These are phyloP conservation scores for Alternaria novae-zelandiae DNA, from an alignment of 2,329 filamentous ascomycete species.

Conservation along the genomic window DNA sequence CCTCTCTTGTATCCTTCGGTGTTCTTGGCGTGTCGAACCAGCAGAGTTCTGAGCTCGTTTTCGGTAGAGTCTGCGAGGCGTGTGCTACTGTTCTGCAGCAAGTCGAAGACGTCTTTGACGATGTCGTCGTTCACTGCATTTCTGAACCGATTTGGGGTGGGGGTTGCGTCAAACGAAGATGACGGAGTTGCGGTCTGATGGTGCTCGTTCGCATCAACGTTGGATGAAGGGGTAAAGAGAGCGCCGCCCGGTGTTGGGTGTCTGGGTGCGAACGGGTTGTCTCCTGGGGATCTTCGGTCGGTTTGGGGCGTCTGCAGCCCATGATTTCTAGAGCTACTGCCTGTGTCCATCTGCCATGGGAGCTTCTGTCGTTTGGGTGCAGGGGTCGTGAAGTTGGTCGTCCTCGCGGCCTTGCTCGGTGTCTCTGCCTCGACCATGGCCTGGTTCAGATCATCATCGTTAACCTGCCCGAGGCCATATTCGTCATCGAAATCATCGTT, in stretches of 20 bases:
- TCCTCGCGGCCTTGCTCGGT: slow-evolving; percentile 50
- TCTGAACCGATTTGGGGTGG: slow-evolving; percentile 42
- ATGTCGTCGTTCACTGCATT: slow-evolving; percentile 27
- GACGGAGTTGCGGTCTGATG: slow-evolving; percentile 21
- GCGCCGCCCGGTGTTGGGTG: slow-evolving; percentile 8
- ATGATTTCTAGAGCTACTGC: slow-evolving; percentile 3
- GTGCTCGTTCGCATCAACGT: slow-evolving; percentile 5
- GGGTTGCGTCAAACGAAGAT: slow-evolving; percentile 36
- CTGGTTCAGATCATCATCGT: slow-evolving; percentile 41
- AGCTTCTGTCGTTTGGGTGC: slow-evolving; percentile 39
- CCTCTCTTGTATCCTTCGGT: slow-evolving; percentile 68
- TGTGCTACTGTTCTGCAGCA: slow-evolving; percentile 57
- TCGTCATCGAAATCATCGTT: slow-evolving; percentile 43
- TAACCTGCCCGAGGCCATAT: slow-evolving; percentile 38
- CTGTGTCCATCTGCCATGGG: slow-evolving; percentile 47
- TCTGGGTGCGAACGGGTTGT: slow-evolving; percentile 21
- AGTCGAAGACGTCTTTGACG: slow-evolving; percentile 54
- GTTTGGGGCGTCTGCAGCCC: slow-evolving; percentile 41
- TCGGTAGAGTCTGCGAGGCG: slow-evolving; percentile 27
- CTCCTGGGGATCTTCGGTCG: slow-evolving; percentile 5
- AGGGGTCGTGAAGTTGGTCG: slow-evolving; percentile 47
- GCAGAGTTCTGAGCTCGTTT: slow-evolving; percentile 25
- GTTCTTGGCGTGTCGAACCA: slow-evolving; percentile 60
- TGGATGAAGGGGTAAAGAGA: slow-evolving; percentile 28
- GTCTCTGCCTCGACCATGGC: slow-evolving; percentile 42